A percentile compares a stretch with the other conserved stretches of the same genome.
Evolutionary conservation across 2,329 filamentous ascomycete species (phyloP).

Genomic region (Tolypocladium album): DNA sequence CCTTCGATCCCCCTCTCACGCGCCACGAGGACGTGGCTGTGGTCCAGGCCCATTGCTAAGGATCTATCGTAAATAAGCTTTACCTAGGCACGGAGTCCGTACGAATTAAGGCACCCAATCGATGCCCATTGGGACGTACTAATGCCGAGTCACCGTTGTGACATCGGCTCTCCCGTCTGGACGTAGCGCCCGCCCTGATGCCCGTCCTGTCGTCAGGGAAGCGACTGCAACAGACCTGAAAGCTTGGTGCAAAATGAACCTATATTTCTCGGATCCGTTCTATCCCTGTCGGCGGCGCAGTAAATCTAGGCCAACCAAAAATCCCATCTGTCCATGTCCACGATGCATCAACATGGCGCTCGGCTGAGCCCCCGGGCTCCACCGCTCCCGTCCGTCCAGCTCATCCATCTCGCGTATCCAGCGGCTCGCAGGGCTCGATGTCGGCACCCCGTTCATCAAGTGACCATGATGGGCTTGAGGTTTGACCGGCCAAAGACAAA

Average conservation of each 20-base stretch:
- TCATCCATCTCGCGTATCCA: neutral
- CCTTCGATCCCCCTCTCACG: too few species aligned
- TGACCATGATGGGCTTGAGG: neutral
- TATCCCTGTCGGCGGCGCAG: neutral
- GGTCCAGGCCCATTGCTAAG: too few species aligned
- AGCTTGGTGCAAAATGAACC: neutral
- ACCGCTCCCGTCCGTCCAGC: neutral
- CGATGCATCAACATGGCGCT: neutral
- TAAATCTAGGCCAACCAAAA: slow-evolving; percentile 5
- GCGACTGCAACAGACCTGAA: neutral
- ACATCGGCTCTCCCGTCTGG: too few species aligned
- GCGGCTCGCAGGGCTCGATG: neutral
- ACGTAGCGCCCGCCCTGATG: too few species aligned
- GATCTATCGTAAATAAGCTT: too few species aligned
- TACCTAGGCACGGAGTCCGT: too few species aligned
- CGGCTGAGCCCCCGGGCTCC: neutral
- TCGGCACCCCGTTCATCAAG: neutral
- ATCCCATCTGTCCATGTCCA: neutral
- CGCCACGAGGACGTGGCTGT: too few species aligned
- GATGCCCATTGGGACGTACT: too few species aligned
- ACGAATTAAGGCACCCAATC: too few species aligned
- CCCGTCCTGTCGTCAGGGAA: too few species aligned
- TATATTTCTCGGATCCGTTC: neutral
- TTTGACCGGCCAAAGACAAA: slow-evolving; percentile 12
- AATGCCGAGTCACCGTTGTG: too few species aligned